Base-by-base conservation (phyloP, 768 basidiomycete species). In the Porpolomopsis calyptriformis region DNA sequence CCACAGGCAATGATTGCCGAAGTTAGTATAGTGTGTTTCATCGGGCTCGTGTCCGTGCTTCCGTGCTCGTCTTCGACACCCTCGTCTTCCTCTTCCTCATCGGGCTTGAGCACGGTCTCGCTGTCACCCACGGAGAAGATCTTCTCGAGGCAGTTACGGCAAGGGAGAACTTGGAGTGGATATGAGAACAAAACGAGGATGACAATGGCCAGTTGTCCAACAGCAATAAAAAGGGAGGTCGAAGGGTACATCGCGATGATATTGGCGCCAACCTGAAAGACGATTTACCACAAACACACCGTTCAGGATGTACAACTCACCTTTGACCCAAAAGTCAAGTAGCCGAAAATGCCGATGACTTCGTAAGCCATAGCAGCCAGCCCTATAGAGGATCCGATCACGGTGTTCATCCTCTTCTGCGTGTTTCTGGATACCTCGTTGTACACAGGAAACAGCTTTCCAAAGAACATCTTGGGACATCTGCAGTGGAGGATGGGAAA, bases 171-270 rank as follows among this genome's bases (percentile, higher is more conserved):
- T 64, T 98, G 96, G 43, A 99, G 61, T 0, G 96, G 93, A 62
- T 99, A 94, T 14, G 88, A 91, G 57, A 94, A 89, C 46, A 90
- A 67, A 47, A 98, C 92, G 22, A 94, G 74, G 38, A 87, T 66
- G 31, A 90, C 85, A 60, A 99, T 96, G 9, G 93, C 96, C 8
- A 94, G 65, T 56, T 96, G 90, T 7, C 94, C 94, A 48, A 93
- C 56, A 25, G 94, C 91, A 53, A 99, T 85, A 64, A 96, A 90
- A 34, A 93, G 65, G 29, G 92, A 91, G 0, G 88, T 91, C 4
- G 82, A 76, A 3, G 86, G 86, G 57, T 90, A 91, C 87, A 94
- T 96, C 19, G 88, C 89, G 53, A 97, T 87, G 55, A 97, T 85
- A 64, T 97, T 96, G 31, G 84, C 78, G 25, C 85, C 83, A 52